Percentiles rank a stretch among this genome's conserved stretches.
phyloP scores from a whole-genome alignment of 768 basidiomycete species.

The Gautieria morchelliformis region DNA sequence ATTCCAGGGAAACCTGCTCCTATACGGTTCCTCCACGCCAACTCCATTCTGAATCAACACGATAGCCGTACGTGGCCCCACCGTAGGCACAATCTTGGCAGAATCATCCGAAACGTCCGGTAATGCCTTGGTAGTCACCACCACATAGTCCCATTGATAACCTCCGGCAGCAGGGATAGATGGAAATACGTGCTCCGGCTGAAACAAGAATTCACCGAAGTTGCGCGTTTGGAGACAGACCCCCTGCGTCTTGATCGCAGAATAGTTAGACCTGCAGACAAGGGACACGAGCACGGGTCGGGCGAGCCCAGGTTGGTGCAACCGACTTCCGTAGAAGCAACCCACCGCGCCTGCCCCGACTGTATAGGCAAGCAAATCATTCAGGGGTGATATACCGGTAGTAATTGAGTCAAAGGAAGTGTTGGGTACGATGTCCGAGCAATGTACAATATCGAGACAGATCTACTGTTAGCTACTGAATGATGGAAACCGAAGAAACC shows the following conservation, averaged over 20 bases:
- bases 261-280: slow-evolving; percentile 21
- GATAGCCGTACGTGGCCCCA: slow-evolving; percentile 12
- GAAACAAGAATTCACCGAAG: slow-evolving; percentile 21
- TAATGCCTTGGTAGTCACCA: slow-evolving; percentile 22
- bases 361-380: not conserved
- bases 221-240: slow-evolving; percentile 18
- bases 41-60: slow-evolving; percentile 24
- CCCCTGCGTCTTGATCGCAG: slow-evolving; percentile 16
- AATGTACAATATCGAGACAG: not conserved
- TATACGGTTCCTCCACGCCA: slow-evolving; percentile 21
- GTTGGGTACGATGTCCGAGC: too few relatives aligned
- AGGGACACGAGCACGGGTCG: slow-evolving; percentile 16
- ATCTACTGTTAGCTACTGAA: not conserved
- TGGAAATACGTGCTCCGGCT: slow-evolving; percentile 17
- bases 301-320: slow-evolving; percentile 14
- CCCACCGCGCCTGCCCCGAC: slow-evolving; percentile 23
- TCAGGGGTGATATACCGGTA: too few relatives aligned
- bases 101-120: slow-evolving; percentile 20
- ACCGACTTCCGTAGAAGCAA: slow-evolving; percentile 20
- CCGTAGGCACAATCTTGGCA: slow-evolving; percentile 9
- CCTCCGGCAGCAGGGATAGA: slow-evolving; percentile 14
- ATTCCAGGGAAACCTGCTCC: slow-evolving; percentile 14
- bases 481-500: not conserved
- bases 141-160: slow-evolving; percentile 18
- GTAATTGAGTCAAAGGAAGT: too few relatives aligned